Evolutionary conservation across 2,329 filamentous ascomycete species (phyloP).

Genomic region (Botrytis elliptica): DNA sequence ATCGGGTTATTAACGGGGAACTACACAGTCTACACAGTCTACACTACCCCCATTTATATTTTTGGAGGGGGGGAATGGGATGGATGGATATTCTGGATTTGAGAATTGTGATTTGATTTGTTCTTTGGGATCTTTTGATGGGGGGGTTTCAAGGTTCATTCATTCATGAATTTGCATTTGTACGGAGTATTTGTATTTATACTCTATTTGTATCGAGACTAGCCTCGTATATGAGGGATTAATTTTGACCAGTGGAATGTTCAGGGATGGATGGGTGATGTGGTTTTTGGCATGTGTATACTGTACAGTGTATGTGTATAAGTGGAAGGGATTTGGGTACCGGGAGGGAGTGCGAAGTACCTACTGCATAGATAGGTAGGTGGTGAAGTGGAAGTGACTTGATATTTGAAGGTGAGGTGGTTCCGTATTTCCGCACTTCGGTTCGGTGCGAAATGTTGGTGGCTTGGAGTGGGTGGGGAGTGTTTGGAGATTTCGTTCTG

Average conservation of each 20-base stretch:
- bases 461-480: background rate
- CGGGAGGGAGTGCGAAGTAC: no score
- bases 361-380: no score
- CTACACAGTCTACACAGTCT: no score
- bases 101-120: background rate
- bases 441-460: background rate
- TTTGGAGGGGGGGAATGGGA: no score
- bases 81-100: no score
- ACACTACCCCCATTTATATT: background rate
- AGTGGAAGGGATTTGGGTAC: no score
- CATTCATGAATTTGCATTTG: no score
- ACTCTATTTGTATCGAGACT: background rate
- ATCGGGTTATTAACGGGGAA: background rate
- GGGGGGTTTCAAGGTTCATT: background rate
- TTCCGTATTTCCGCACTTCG: background rate
- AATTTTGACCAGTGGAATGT: constrained; percentile 32
- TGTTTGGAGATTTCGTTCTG: background rate
- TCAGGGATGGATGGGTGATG: background rate
- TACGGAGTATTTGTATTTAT: background rate
- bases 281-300: background rate
- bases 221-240: constrained; percentile 32
- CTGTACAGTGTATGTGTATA: no score
- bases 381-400: background rate
- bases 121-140: background rate
- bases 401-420: background rate